These are phyloP conservation scores for Dactylonectria estremocensis DNA, from an alignment of 2,329 filamentous ascomycete species.

Conservation along the genomic window DNA sequence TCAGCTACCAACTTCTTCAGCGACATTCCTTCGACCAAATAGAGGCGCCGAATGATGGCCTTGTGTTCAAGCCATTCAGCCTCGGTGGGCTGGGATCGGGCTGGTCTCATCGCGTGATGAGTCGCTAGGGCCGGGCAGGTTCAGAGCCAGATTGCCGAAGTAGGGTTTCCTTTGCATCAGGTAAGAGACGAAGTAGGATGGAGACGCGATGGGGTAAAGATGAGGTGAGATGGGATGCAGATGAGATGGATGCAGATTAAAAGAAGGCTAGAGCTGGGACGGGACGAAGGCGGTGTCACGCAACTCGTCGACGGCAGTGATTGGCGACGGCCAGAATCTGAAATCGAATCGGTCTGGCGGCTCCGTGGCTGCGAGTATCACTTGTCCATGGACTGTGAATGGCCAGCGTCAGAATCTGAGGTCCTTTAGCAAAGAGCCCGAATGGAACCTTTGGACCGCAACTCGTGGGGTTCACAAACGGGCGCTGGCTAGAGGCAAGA, in stretches of 20 bases:
- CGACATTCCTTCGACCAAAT: not conserved
- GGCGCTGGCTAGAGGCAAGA: not conserved
- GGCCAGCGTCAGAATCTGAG: not conserved
- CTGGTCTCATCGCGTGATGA: not conserved
- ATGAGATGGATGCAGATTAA: not conserved
- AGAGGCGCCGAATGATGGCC: not conserved
- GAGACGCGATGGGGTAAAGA: not conserved
- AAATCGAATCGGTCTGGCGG: not conserved
- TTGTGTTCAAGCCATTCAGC: constrained; percentile 20
- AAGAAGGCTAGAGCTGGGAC: not conserved
- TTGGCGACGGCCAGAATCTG: not conserved
- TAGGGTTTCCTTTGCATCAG: not conserved
- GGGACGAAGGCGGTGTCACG: not conserved
- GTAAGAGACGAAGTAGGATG: not conserved
- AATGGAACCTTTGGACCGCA: too few species aligned
- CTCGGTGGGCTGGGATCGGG: not conserved
- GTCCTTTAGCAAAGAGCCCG: too few species aligned
- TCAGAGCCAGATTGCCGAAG: not conserved
- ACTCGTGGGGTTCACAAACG: too few species aligned
- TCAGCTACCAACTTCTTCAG: not conserved
- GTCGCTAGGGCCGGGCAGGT: too few species aligned
- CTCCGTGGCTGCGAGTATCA: not conserved
- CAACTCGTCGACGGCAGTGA: not conserved
- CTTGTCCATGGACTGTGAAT: not conserved
- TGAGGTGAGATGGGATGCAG: not conserved